Percentiles rank a stretch among this genome's conserved stretches.
These are phyloP conservation scores for Neurospora sp. DNA, from an alignment of 495 filamentous ascomycete genomes.

Conservation along the genomic window DNA sequence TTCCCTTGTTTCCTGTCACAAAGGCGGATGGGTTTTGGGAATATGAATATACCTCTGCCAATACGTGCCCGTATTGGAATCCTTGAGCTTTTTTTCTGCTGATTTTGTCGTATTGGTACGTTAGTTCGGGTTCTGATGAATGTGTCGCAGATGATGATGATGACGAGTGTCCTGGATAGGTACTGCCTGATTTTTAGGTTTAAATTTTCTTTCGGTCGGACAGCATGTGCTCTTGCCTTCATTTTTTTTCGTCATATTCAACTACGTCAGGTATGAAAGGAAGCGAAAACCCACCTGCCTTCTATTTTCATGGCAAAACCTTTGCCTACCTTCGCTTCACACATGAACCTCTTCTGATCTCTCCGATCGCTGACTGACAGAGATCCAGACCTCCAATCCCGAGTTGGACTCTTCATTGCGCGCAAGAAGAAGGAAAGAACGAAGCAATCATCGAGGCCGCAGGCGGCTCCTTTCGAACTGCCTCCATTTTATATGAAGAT, in stretches of 20 bases:
- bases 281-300: background rate
- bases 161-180: background rate
- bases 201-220: too few relatives aligned
- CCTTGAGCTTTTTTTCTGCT: background rate
- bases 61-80: background rate
- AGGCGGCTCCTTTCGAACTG: too few relatives aligned
- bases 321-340: background rate
- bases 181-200: too few relatives aligned
- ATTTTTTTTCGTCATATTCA: background rate
- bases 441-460: too few relatives aligned
- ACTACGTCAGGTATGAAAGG: background rate
- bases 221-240: background rate
- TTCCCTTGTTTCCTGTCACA: background rate
- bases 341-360: too few relatives aligned
- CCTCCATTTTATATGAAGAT: too few relatives aligned
- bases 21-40: background rate
- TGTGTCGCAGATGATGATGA: background rate
- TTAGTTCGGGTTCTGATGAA: background rate
- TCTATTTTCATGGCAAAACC: background rate
- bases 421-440: too few relatives aligned
- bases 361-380: too few relatives aligned
- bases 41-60: background rate
- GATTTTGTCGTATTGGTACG: background rate
- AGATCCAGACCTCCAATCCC: too few relatives aligned
- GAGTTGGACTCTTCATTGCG: too few relatives aligned